phyloP scores from a whole-genome alignment of 1,284 basidiomycete genomes.

The Golubevia sp. region DNA sequence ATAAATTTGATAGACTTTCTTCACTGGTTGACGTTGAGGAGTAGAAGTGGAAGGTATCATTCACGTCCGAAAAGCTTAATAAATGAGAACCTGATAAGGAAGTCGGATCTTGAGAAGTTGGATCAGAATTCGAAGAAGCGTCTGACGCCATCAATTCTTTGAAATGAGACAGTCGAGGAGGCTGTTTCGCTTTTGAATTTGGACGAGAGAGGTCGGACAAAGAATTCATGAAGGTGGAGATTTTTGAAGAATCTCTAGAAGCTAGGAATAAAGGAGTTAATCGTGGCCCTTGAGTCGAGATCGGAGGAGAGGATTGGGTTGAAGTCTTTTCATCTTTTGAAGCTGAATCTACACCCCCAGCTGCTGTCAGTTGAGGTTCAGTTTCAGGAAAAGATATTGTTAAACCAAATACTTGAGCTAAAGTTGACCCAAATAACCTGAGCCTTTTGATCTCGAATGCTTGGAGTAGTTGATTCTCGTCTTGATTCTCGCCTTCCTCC shows the following conservation, averaged over 20 bases:
- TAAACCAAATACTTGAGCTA: too few species aligned
- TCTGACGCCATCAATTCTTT: constrained; percentile 65
- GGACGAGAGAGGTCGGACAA: not conserved
- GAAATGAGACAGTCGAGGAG: constrained; percentile 45
- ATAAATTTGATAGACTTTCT: constrained; percentile 10
- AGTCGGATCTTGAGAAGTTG: constrained; percentile 25
- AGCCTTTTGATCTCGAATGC: too few species aligned
- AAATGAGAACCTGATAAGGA: not conserved
- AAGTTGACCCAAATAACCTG: too few species aligned
- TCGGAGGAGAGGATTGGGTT: too few species aligned
- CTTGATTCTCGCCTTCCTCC: too few species aligned
- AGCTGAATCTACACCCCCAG: too few species aligned
- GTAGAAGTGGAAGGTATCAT: constrained; percentile 74
- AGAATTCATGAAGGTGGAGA: not conserved
- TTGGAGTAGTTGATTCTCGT: too few species aligned
- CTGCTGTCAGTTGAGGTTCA: too few species aligned
- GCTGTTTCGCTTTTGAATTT: too few species aligned
- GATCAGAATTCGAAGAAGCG: constrained; percentile 8
- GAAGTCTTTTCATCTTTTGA: too few species aligned
- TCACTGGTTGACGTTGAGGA: constrained; percentile 30
- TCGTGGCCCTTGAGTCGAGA: not conserved
- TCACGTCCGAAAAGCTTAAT: constrained; percentile 31
- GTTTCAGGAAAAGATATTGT: too few species aligned
- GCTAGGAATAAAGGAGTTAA: not conserved
- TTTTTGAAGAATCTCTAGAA: not conserved